Percentiles rank a stretch among this genome's conserved stretches.
Evolutionary conservation across 2,329 filamentous ascomycete genomes (phyloP).

Genomic region (Sporothrix sp.): DNA sequence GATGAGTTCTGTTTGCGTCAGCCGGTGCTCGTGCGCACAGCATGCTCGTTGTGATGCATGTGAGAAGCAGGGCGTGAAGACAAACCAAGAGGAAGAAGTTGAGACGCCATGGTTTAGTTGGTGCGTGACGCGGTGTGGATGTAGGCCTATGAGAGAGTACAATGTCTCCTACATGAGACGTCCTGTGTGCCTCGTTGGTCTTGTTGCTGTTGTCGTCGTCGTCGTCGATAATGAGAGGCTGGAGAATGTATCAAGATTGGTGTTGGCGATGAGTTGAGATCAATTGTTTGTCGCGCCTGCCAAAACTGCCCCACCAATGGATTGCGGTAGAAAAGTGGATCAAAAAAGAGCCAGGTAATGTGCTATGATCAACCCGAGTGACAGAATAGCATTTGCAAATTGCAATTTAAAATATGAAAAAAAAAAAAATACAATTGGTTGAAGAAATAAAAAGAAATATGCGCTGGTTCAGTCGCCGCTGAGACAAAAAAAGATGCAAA

Average conservation of each 20-base stretch:
- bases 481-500: neutral
- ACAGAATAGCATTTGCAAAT: no score
- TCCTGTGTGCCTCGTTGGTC: neutral
- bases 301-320: constrained; percentile 7
- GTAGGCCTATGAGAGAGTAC: neutral
- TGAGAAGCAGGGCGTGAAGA: neutral
- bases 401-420: neutral
- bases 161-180: no score
- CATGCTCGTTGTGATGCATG: no score
- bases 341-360: neutral
- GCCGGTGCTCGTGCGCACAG: neutral
- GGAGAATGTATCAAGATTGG: neutral
- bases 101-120: constrained; percentile 8
- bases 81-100: constrained; percentile 18
- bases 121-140: neutral
- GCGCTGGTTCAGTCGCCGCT: no score
- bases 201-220: neutral
- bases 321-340: constrained; percentile 1
- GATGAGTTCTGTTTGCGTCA: constrained; percentile 64
- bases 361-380: no score
- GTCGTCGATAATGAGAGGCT: neutral
- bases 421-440: neutral
- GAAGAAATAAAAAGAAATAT: neutral
- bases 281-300: neutral
- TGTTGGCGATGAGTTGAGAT: neutral